Percentiles rank a stretch among this genome's conserved stretches.
phyloP scores from a whole-genome alignment of 2,329 filamentous ascomycete genomes.

The Hypoxylon sp. region DNA sequence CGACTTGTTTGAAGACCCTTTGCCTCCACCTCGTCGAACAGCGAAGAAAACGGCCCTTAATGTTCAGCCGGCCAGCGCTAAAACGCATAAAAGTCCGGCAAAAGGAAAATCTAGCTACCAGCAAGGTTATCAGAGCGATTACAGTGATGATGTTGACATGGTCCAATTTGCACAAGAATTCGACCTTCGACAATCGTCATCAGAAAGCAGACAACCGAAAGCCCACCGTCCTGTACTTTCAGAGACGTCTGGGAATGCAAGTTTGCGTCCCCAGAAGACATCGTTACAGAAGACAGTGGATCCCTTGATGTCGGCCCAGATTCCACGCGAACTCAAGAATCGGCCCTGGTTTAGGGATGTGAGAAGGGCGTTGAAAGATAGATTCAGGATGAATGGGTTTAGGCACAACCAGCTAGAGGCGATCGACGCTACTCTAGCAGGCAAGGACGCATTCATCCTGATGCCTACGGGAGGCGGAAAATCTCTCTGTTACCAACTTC shows the following conservation, averaged over 20 bases:
- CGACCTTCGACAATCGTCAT: conserved; percentile 60
- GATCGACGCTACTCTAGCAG: conserved; percentile 91
- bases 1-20: conserved; percentile 49
- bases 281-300: conserved; percentile 54
- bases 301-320: conserved; percentile 53
- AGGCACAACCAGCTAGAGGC: conserved; percentile 93
- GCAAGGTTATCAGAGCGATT: conserved; percentile 58
- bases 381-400: conserved; percentile 89
- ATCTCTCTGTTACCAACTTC: conserved; percentile 95
- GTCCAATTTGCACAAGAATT: conserved; percentile 66
- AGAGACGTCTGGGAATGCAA: conserved; percentile 65
- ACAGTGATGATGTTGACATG: conserved; percentile 67
- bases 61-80: conserved; percentile 33
- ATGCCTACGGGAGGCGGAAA: conserved; percentile 99
- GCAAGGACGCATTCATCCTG: conserved; percentile 92
- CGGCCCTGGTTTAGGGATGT: conserved; percentile 90
- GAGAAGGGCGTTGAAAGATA: conserved; percentile 81
- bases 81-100: conserved; percentile 45
- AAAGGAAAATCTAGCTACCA: conserved; percentile 41
- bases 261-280: conserved; percentile 54
- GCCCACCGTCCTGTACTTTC: conserved; percentile 59
- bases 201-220: conserved; percentile 43
- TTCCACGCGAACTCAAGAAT: conserved; percentile 71
- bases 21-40: conserved; percentile 31
- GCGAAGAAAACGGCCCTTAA: conserved; percentile 28